A percentile compares a stretch with the other conserved stretches of the same genome.
phyloP scores from a whole-genome alignment of 1,284 basidiomycete species.

The Ganoderma leucocontextum region DNA sequence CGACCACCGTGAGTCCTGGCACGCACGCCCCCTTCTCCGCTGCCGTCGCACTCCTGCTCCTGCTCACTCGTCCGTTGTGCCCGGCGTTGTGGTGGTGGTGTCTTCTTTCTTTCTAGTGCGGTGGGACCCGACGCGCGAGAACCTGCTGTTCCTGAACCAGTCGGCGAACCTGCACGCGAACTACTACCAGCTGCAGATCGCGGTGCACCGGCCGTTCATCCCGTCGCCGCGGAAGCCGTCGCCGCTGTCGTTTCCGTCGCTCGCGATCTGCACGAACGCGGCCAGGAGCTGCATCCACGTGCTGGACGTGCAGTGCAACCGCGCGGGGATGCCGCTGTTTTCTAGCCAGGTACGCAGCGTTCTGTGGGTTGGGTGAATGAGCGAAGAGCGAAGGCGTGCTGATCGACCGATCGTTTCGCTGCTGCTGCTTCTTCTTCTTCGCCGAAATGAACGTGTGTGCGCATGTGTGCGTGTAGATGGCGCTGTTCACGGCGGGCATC shows the following conservation, averaged over 20 bases:
- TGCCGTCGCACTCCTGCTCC: not conserved
- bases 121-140: conserved; percentile 64
- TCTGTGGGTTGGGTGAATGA: too few relatives aligned
- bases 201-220: conserved; percentile 71
- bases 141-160: conserved; percentile 59
- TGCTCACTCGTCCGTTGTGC: not conserved
- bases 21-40: not conserved
- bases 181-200: conserved; percentile 65
- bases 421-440: not conserved
- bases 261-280: conserved; percentile 72
- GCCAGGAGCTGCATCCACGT: conserved; percentile 66
- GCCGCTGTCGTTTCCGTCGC: conserved; percentile 58
- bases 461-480: conserved; percentile 39
- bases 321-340: conserved; percentile 35
- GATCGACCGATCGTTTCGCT: not conserved
- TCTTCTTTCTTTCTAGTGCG: conserved; percentile 44
- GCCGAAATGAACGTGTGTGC: not conserved
- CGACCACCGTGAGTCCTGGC: conserved; percentile 49
- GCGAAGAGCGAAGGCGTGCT: too few relatives aligned
- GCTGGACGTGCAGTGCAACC: conserved; percentile 50
- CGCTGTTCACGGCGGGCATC: conserved; percentile 70
- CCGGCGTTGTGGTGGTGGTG: not conserved
- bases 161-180: conserved; percentile 61
- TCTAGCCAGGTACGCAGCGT: conserved; percentile 36
- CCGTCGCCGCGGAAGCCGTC: conserved; percentile 55